Percentiles rank a stretch among this genome's conserved stretches.
Conservation (phyloP, 495 filamentous ascomycete genomes). For the Xylaria palmicola region DNA sequence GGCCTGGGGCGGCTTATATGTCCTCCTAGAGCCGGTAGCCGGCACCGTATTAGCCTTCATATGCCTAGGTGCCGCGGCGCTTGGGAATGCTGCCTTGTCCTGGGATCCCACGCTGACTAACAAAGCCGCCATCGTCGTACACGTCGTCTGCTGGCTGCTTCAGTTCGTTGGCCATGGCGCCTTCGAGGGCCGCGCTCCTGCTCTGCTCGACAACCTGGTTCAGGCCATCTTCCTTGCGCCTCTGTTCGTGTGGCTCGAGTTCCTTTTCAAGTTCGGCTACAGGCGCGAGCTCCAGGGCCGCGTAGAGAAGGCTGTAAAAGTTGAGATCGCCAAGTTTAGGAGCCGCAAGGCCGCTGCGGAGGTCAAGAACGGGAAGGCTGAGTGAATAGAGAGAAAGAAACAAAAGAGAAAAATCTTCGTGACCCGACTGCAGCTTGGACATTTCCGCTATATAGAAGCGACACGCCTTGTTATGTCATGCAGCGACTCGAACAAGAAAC, state of each 20-base stretch:
- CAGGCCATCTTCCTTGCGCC: constrained; percentile 93
- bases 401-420: too few relatives aligned
- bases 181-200: constrained; percentile 86
- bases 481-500: neutral
- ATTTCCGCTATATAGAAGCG: constrained; percentile 4
- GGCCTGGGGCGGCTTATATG: constrained; percentile 72
- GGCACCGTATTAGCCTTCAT: constrained; percentile 71
- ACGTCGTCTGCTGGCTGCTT: constrained; percentile 74
- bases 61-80: constrained; percentile 69
- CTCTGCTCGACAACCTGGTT: constrained; percentile 83
- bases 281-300: constrained; percentile 79
- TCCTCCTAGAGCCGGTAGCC: constrained; percentile 91
- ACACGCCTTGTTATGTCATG: constrained; percentile 6
- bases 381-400: too few relatives aligned
- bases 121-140: constrained; percentile 65
- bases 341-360: constrained; percentile 30
- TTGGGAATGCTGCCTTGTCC: constrained; percentile 68
- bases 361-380: constrained; percentile 38
- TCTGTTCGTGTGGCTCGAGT: constrained; percentile 97
- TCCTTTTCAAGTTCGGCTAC: constrained; percentile 89
- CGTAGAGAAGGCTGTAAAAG: constrained; percentile 69
- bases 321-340: constrained; percentile 62
- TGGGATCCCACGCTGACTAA: constrained; percentile 66
- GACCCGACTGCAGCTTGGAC: neutral
- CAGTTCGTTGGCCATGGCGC: constrained; percentile 92